These are phyloP conservation scores for Gremmenia infestans DNA, from an alignment of 2,329 filamentous ascomycete genomes.

Conservation along the genomic window DNA sequence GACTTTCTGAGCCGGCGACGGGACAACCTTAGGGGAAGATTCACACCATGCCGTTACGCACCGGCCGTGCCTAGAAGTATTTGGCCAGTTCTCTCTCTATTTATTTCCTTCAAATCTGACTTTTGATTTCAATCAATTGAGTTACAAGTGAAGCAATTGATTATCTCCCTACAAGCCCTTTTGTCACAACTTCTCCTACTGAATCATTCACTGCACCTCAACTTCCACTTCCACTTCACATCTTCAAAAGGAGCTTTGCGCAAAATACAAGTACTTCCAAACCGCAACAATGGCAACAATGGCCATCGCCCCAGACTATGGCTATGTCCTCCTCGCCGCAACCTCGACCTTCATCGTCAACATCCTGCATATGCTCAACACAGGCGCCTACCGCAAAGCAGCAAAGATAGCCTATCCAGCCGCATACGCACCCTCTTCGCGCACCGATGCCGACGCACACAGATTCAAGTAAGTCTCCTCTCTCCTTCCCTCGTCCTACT, in stretches of 20 bases:
- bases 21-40: too few relatives aligned
- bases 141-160: too few relatives aligned
- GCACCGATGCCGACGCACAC: conserved; percentile 34
- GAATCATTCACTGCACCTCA: neutral
- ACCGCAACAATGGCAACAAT: conserved; percentile 25
- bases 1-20: too few relatives aligned
- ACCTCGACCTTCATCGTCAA: conserved; percentile 55
- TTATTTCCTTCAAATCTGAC: too few relatives aligned
- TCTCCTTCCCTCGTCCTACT: neutral
- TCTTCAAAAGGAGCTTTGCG: neutral
- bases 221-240: neutral
- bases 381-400: conserved; percentile 44
- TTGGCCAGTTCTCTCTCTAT: too few relatives aligned
- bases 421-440: conserved; percentile 40
- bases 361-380: conserved; percentile 45
- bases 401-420: conserved; percentile 53
- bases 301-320: conserved; percentile 27
- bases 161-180: too few relatives aligned
- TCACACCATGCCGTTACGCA: too few relatives aligned
- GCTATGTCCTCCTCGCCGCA: conserved; percentile 55
- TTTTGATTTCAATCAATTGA: too few relatives aligned
- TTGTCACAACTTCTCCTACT: too few relatives aligned
- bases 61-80: too few relatives aligned
- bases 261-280: neutral
- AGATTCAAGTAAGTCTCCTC: conserved; percentile 1